A percentile compares a stretch with the other conserved stretches of the same genome.
These are phyloP conservation scores for Adansonia grandidieri DNA, from an alignment of 441 rosid genomes.

Conservation along the genomic window DNA sequence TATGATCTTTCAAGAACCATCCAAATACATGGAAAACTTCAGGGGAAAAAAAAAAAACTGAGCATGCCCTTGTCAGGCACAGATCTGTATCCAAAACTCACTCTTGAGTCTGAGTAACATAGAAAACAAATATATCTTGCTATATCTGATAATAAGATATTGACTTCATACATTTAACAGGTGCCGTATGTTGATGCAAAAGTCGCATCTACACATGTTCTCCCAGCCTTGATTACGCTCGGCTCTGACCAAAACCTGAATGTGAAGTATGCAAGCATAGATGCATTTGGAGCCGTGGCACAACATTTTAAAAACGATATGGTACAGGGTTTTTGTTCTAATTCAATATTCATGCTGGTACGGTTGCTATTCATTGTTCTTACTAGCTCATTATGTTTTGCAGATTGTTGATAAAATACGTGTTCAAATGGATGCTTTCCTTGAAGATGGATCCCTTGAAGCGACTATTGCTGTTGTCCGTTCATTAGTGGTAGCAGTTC, in stretches of 20 bases:
- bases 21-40: too few species aligned
- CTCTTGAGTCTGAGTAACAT: too few species aligned
- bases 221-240: conserved; percentile 93
- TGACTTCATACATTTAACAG: conserved; percentile 41
- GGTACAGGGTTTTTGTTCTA: conserved; percentile 45
- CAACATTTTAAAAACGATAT: conserved; percentile 92
- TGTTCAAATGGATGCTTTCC: conserved; percentile 99
- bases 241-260: conserved; percentile 94
- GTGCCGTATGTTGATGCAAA: conserved; percentile 86
- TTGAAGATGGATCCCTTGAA: conserved; percentile 98
- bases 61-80: too few species aligned
- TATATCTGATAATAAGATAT: conserved; percentile 19
- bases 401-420: conserved; percentile 98
- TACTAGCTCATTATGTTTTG: conserved; percentile 27
- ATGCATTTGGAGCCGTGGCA: conserved; percentile 96
- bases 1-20: too few species aligned
- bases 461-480: conserved; percentile 92
- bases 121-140: conserved; percentile 20
- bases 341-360: conserved; percentile 12
- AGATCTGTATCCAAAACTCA: too few species aligned
- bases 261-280: conserved; percentile 96
- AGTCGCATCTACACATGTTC: conserved; percentile 77
- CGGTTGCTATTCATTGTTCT: conserved; percentile 22
- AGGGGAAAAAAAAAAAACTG: too few species aligned
- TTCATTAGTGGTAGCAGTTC: conserved; percentile 83